Percentiles rank a stretch among this genome's conserved stretches.
These are phyloP conservation scores for Monascus ruber DNA, from an alignment of 2,329 filamentous ascomycete genomes.

Conservation along the genomic window DNA sequence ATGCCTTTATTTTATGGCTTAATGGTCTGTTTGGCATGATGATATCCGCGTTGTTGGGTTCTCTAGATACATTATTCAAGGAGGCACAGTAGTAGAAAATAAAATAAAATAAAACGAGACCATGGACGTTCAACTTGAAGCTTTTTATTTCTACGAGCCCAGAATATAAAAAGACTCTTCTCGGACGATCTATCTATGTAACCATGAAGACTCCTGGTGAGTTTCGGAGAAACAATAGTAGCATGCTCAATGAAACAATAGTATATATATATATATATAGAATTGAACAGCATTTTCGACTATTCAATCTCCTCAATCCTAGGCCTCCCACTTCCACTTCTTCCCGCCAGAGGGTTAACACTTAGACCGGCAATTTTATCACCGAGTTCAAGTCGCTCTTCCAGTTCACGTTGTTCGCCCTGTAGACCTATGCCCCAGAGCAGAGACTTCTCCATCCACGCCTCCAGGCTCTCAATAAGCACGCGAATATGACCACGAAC, in stretches of 20 bases:
- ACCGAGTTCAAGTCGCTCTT: conserved; percentile 21
- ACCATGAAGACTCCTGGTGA: too few species aligned
- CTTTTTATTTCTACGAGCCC: too few species aligned
- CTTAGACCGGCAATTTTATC: conserved; percentile 28
- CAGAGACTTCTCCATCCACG: conserved; percentile 32
- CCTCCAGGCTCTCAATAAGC: conserved; percentile 31
- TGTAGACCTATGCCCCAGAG: conserved; percentile 26
- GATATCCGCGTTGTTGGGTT: too few species aligned
- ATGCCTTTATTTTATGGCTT: too few species aligned
- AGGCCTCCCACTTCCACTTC: conserved; percentile 11
- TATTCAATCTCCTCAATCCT: conserved; percentile 35
- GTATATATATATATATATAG: conserved; percentile 11
- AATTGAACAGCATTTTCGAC: not conserved
- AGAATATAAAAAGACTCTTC: too few species aligned
- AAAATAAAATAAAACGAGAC: too few species aligned
- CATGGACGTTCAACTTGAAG: too few species aligned
- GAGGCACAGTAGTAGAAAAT: too few species aligned
- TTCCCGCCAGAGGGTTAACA: conserved; percentile 22
- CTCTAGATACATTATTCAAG: too few species aligned
- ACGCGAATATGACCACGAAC: conserved; percentile 29
- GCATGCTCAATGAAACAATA: not conserved
- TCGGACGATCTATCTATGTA: too few species aligned
- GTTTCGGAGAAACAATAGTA: too few species aligned
- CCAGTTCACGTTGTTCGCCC: conserved; percentile 5
- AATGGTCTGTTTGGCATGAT: too few species aligned